phyloP scores from a whole-genome alignment of 2,329 filamentous ascomycete genomes.

The Hypoxylon sp. region DNA sequence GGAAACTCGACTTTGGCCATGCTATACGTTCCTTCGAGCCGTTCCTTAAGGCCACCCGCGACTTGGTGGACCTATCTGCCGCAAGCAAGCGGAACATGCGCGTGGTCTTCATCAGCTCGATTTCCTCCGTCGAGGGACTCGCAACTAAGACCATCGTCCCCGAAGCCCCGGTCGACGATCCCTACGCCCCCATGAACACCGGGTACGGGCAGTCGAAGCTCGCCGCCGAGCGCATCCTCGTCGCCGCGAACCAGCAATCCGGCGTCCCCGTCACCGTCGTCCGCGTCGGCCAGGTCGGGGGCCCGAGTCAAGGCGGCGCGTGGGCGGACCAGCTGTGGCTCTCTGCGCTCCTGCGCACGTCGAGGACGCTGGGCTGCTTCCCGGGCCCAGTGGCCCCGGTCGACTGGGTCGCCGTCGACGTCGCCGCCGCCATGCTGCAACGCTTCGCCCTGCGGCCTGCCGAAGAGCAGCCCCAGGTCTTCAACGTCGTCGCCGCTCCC shows the following conservation, averaged over 20 bases:
- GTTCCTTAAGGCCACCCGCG: conserved; percentile 23
- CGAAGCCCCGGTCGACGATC: conserved; percentile 20
- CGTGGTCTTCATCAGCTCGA: conserved; percentile 41
- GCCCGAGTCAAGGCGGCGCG: conserved; percentile 1
- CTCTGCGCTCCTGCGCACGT: conserved; percentile 22
- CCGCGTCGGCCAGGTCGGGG: conserved; percentile 27
- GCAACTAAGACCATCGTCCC: conserved; percentile 15
- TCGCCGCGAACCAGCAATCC: conserved; percentile 2
- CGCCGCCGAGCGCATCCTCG: conserved; percentile 22
- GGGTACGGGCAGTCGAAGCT: conserved; percentile 31
- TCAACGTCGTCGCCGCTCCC: conserved; percentile 1
- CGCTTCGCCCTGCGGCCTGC: background rate
- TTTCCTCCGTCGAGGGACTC: conserved; percentile 27
- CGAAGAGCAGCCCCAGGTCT: conserved; percentile 3
- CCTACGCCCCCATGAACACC: conserved; percentile 10
- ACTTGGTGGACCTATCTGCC: conserved; percentile 30
- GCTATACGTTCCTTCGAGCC: conserved; percentile 34
- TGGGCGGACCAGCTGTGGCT: conserved; percentile 33
- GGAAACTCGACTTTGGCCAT: conserved; percentile 38
- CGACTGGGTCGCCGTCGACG: conserved; percentile 27
- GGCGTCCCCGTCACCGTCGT: conserved; percentile 17
- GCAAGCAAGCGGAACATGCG: conserved; percentile 7
- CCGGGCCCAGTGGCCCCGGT: conserved; percentile 5
- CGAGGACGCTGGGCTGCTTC: conserved; percentile 9
- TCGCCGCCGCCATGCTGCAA: conserved; percentile 1